These are phyloP conservation scores for Thelephora aurantiotincta DNA, from an alignment of 768 basidiomycete species.

Conservation along the genomic window DNA sequence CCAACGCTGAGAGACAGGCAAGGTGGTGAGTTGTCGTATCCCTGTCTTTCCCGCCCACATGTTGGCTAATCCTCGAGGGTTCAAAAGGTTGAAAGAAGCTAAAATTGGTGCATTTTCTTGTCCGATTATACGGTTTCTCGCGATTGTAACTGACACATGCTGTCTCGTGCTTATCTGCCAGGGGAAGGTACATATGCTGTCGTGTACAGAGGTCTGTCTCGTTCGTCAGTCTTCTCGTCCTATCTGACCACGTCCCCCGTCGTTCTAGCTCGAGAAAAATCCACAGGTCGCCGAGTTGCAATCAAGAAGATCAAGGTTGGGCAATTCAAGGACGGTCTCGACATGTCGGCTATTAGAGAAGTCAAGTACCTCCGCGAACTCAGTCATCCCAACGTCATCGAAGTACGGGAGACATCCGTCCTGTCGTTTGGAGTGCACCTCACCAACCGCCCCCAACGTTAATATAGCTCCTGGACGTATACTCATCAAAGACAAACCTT, in stretches of 20 bases:
- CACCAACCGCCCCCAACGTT: background rate
- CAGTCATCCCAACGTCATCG: slow-evolving; percentile 89
- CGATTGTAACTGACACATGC: too few relatives aligned
- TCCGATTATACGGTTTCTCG: too few relatives aligned
- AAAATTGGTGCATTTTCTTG: slow-evolving; percentile 39
- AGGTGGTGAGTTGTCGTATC: slow-evolving; percentile 32
- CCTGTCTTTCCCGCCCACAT: slow-evolving; percentile 1
- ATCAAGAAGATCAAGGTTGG: slow-evolving; percentile 98
- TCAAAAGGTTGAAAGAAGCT: slow-evolving; percentile 56
- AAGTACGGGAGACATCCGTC: slow-evolving; percentile 30
- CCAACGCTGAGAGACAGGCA: slow-evolving; percentile 59
- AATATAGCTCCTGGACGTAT: slow-evolving; percentile 82
- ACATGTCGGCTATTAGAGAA: slow-evolving; percentile 98
- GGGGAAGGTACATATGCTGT: slow-evolving; percentile 88
- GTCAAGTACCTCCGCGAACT: slow-evolving; percentile 94
- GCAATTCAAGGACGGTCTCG: slow-evolving; percentile 93
- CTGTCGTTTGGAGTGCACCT: background rate
- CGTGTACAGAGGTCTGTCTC: slow-evolving; percentile 68
- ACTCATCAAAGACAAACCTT: slow-evolving; percentile 90
- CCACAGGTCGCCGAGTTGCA: slow-evolving; percentile 75
- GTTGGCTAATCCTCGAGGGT: slow-evolving; percentile 1
- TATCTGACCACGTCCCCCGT: background rate
- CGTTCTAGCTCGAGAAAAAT: slow-evolving; percentile 49
- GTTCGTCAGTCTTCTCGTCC: slow-evolving; percentile 5
- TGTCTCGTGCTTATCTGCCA: too few relatives aligned